phyloP scores from a whole-genome alignment of 2,329 filamentous ascomycete species.

The Paraphoma sp. region DNA sequence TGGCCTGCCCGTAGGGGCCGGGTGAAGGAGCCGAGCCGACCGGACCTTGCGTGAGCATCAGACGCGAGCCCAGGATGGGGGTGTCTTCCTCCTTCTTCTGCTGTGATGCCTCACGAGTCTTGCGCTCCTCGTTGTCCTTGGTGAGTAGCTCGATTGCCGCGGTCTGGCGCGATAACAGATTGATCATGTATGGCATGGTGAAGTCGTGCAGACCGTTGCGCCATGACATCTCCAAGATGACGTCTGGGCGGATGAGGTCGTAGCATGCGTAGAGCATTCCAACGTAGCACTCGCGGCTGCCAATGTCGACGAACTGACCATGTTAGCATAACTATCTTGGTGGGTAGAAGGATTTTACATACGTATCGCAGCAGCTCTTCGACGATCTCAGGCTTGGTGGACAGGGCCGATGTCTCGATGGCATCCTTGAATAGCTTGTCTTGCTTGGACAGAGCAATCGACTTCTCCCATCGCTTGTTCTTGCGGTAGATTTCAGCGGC shows the following conservation, averaged over 20 bases:
- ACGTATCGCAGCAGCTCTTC: constrained; percentile 97
- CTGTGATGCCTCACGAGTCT: constrained; percentile 72
- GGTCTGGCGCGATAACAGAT: constrained; percentile 90
- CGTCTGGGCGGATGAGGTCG: constrained; percentile 90
- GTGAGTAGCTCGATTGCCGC: constrained; percentile 83
- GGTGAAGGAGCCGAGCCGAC: constrained; percentile 64
- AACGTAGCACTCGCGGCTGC: constrained; percentile 99
- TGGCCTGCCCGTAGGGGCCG: constrained; percentile 77
- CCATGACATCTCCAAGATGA: constrained; percentile 97
- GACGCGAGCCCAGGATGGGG: constrained; percentile 86
- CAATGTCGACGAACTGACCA: constrained; percentile 93
- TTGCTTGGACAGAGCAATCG: constrained; percentile 95
- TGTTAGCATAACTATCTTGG: constrained; percentile 40
- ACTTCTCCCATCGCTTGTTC: constrained; percentile 99
- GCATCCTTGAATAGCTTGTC: constrained; percentile 99
- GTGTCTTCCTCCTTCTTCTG: constrained; percentile 92
- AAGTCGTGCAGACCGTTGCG: constrained; percentile 93
- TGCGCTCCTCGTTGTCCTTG: constrained; percentile 95
- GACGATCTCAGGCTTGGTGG: constrained; percentile 86
- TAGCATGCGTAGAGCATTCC: constrained; percentile 99
- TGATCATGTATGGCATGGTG: constrained; percentile 99
- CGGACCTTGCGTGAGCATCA: constrained; percentile 96
- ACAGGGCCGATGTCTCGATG: constrained; percentile 95
- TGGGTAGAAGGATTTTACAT: constrained; percentile 60
- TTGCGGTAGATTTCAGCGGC: constrained; percentile 98